These are phyloP conservation scores for Metschnikowia continentalis DNA, from an alignment of 805 yeast genomes.

Conservation along the genomic window DNA sequence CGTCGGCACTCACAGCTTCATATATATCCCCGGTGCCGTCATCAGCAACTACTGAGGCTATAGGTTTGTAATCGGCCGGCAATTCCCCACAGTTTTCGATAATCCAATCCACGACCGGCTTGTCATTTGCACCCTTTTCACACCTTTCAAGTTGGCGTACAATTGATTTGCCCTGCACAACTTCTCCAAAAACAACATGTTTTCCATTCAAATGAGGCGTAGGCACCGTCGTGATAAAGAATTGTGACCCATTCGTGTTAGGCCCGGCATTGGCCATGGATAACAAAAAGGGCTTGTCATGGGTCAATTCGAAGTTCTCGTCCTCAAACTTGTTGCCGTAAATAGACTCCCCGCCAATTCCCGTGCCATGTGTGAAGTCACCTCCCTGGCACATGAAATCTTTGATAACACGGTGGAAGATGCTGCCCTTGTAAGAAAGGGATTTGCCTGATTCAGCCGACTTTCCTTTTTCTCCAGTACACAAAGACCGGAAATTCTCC, in stretches of 20 bases:
- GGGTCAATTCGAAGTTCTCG: slow-evolving; percentile 75
- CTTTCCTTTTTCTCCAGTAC: slow-evolving; percentile 81
- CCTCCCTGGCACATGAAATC: slow-evolving; percentile 95
- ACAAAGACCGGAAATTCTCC: slow-evolving; percentile 82
- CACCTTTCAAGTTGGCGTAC: slow-evolving; percentile 74
- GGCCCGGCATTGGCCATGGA: slow-evolving; percentile 99
- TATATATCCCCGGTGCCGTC: slow-evolving; percentile 85
- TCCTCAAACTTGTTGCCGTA: slow-evolving; percentile 85
- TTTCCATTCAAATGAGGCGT: slow-evolving; percentile 89
- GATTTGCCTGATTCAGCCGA: slow-evolving; percentile 57
- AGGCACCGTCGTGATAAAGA: slow-evolving; percentile 88
- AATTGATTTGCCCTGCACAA: slow-evolving; percentile 72
- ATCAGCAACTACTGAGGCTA: slow-evolving; percentile 43
- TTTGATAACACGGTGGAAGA: slow-evolving; percentile 89
- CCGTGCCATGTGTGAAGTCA: slow-evolving; percentile 69
- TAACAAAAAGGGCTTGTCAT: slow-evolving; percentile 79
- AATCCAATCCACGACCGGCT: slow-evolving; percentile 65
- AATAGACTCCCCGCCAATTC: slow-evolving; percentile 90
- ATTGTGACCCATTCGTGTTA: slow-evolving; percentile 97
- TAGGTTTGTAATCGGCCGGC: slow-evolving; percentile 54
- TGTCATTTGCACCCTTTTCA: slow-evolving; percentile 62
- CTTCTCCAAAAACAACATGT: slow-evolving; percentile 94
- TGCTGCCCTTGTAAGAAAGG: slow-evolving; percentile 72
- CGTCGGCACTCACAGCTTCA: slow-evolving; percentile 74
- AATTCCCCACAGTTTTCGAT: slow-evolving; percentile 78